phyloP scores from a whole-genome alignment of 106 monocot species.

The Platanthera guangdongensis region DNA sequence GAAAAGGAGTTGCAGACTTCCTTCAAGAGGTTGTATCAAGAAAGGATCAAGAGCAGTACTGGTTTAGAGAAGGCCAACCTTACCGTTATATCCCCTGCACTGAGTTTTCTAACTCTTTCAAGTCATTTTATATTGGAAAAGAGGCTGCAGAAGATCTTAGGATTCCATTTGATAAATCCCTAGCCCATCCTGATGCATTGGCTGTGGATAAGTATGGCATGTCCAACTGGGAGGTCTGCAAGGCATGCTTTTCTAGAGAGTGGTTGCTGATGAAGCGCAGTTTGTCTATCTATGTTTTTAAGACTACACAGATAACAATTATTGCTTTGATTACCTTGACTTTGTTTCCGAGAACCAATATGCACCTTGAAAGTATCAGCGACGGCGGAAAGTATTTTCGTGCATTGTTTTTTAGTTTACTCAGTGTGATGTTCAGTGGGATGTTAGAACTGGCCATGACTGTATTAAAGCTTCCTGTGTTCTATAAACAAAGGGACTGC shows the following conservation, averaged over 20 bases:
- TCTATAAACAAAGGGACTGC: slow-evolving; percentile 24
- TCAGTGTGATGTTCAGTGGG: slow-evolving; percentile 16
- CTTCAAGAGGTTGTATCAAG: slow-evolving; percentile 24
- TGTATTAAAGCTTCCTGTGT: slow-evolving; percentile 13
- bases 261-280: slow-evolving; percentile 19
- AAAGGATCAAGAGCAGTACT: slow-evolving; percentile 34
- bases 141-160: slow-evolving; percentile 9
- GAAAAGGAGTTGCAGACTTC: slow-evolving; percentile 22
- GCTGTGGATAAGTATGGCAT: slow-evolving; percentile 5
- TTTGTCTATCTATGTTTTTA: slow-evolving; percentile 12
- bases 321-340: slow-evolving; percentile 16
- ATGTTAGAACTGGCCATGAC: slow-evolving; percentile 17
- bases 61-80: slow-evolving; percentile 6
- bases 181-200: slow-evolving; percentile 14
- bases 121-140: slow-evolving; percentile 9
- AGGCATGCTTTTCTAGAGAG: slow-evolving; percentile 19
- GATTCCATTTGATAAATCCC: slow-evolving; percentile 8
- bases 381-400: slow-evolving; percentile 9
- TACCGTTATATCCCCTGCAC: slow-evolving; percentile 10
- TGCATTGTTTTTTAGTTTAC: slow-evolving; percentile 11
- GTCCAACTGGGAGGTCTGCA: slow-evolving; percentile 19
- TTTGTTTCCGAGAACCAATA: slow-evolving; percentile 10
- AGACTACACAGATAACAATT: slow-evolving; percentile 9
- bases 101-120: slow-evolving; percentile 10
- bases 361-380: slow-evolving; percentile 4